A percentile compares a stretch with the other conserved stretches of the same genome.
These are phyloP conservation scores for Boechera retrofracta DNA, from an alignment of 345 rosid species.

Conservation along the genomic window DNA sequence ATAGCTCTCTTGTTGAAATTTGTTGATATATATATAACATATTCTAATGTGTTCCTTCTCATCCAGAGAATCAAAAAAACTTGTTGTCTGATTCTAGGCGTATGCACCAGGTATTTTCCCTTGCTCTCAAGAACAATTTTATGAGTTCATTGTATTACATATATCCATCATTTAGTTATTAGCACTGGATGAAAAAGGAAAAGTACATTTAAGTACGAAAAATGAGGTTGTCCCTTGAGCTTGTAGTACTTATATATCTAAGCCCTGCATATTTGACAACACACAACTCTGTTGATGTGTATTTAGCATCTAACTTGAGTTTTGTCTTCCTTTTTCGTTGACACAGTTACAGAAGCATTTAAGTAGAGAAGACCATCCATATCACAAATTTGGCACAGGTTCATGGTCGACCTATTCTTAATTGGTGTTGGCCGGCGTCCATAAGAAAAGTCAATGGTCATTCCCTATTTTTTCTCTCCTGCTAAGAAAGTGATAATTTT, in stretches of 20 bases:
- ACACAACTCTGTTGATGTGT: background rate
- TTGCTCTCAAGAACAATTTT: background rate
- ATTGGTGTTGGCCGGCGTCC: conserved; percentile 2
- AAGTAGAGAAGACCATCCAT: conserved; percentile 70
- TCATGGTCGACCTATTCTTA: conserved; percentile 21
- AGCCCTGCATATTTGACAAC: conserved; percentile 11
- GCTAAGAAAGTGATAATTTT: conserved; percentile 27
- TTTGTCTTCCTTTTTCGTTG: conserved; percentile 1
- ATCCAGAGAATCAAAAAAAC: conserved; percentile 84
- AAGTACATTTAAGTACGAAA: background rate
- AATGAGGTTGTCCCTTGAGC: background rate
- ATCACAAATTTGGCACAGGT: conserved; percentile 85
- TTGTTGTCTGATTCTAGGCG: conserved; percentile 77
- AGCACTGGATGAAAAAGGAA: too few species aligned
- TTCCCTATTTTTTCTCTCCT: background rate
- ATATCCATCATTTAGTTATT: background rate
- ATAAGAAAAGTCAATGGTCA: background rate
- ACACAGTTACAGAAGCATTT: conserved; percentile 77
- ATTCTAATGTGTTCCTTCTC: conserved; percentile 23
- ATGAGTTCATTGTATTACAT: background rate
- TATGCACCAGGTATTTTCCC: conserved; percentile 62
- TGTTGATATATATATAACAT: background rate
- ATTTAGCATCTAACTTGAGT: background rate
- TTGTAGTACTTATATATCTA: background rate
- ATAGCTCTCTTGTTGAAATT: background rate